Conservation (phyloP, 352 stramenopile species). For the Lagenidium giganteum region DNA sequence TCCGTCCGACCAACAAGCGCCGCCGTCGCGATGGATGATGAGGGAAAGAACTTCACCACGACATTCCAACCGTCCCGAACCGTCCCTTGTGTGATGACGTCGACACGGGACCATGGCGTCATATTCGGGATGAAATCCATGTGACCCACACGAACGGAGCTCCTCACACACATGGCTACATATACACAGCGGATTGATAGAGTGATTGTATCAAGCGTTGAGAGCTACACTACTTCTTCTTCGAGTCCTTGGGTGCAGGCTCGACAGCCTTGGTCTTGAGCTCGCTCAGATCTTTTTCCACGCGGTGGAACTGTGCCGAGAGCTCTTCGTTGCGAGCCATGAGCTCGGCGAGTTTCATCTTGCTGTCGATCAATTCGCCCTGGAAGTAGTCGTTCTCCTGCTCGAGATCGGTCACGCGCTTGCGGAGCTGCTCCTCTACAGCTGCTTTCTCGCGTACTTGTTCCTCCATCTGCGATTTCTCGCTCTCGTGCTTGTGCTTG, state of each 20-base stretch:
- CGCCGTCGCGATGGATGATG: too few relatives aligned
- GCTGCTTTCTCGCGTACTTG: constrained; percentile 29
- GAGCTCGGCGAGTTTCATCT: constrained; percentile 76
- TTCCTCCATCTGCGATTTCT: constrained; percentile 32
- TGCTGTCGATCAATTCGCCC: constrained; percentile 74
- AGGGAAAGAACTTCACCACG: too few relatives aligned
- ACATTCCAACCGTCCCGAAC: too few relatives aligned
- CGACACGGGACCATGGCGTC: too few relatives aligned
- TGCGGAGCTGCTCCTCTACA: constrained; percentile 29
- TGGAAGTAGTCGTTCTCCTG: constrained; percentile 84
- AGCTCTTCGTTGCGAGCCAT: constrained; percentile 75
- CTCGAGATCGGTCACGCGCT: constrained; percentile 36
- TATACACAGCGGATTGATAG: too few relatives aligned
- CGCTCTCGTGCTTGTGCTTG: constrained; percentile 47
- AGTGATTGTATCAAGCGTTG: too few relatives aligned
- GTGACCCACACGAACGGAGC: too few relatives aligned
- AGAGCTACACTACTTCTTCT: constrained; percentile 29
- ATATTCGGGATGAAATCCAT: too few relatives aligned
- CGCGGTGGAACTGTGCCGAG: constrained; percentile 45
- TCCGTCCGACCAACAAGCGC: too few relatives aligned
- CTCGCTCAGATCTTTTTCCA: constrained; percentile 52
- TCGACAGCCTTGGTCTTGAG: constrained; percentile 44
- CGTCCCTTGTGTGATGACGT: too few relatives aligned
- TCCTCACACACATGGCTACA: too few relatives aligned
- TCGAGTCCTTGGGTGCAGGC: constrained; percentile 26